Conservation (phyloP, 495 filamentous ascomycete genomes). For the Beverwykella pulmonaria region DNA sequence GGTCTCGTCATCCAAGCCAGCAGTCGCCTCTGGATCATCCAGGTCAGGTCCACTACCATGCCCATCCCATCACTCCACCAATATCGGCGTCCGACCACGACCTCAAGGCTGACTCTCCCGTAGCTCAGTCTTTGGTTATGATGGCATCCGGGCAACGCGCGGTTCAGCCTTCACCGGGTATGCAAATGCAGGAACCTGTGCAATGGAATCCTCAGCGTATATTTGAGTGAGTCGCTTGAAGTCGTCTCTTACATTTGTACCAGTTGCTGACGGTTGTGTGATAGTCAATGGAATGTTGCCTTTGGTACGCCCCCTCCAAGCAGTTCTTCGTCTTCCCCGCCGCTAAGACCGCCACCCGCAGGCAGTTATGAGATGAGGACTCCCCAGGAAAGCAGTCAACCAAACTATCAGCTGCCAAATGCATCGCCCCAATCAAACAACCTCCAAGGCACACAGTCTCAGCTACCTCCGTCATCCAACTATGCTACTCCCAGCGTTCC, state of each 20-base stretch:
- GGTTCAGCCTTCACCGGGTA: slow-evolving; percentile 52
- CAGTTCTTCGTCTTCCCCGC: slow-evolving; percentile 40
- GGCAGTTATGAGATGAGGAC: slow-evolving; percentile 38
- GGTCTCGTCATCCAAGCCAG: slow-evolving; percentile 38
- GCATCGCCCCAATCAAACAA: slow-evolving; percentile 28
- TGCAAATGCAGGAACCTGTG: slow-evolving; percentile 67
- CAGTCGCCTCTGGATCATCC: slow-evolving; percentile 50
- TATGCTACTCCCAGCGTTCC: slow-evolving; percentile 45
- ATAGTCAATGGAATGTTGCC: slow-evolving; percentile 87
- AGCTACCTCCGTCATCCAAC: slow-evolving; percentile 28
- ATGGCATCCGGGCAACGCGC: slow-evolving; percentile 62
- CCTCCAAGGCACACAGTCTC: slow-evolving; percentile 19
- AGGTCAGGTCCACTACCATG: slow-evolving; percentile 72
- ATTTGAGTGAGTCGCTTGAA: slow-evolving; percentile 75
- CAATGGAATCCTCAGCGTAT: slow-evolving; percentile 91
- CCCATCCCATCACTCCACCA: slow-evolving; percentile 80
- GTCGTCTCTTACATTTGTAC: neutral
- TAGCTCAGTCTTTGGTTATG: slow-evolving; percentile 75
- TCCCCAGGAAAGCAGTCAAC: slow-evolving; percentile 31
- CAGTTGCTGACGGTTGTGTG: slow-evolving; percentile 5
- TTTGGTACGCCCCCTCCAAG: slow-evolving; percentile 66
- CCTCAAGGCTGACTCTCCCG: slow-evolving; percentile 78
- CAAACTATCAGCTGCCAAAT: slow-evolving; percentile 32
- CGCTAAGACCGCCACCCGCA: slow-evolving; percentile 47
- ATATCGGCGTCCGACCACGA: slow-evolving; percentile 75